Conservation (phyloP, 1,139 yeast species). For the Scheffersomyces segobiensis region DNA sequence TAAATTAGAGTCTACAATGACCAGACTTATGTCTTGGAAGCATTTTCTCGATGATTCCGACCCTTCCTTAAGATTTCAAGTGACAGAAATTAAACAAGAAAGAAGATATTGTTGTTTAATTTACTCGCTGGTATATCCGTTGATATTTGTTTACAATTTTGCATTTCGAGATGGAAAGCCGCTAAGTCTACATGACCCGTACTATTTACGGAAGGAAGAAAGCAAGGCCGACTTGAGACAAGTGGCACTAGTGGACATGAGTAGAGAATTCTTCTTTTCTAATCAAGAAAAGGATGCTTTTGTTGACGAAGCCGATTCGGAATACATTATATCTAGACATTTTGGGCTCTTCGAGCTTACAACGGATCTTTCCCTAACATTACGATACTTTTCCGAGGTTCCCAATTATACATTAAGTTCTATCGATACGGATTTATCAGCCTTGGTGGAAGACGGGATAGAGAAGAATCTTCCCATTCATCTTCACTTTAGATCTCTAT, state of each 20-base stretch:
- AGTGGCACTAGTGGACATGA: constrained; percentile 2
- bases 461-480: not conserved
- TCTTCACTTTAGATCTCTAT: not conserved
- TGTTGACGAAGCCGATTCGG: not conserved
- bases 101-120: constrained; percentile 33
- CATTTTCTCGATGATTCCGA: constrained; percentile 61
- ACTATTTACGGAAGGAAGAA: constrained; percentile 15
- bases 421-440: constrained; percentile 1
- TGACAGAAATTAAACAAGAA: constrained; percentile 19
- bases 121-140: constrained; percentile 42
- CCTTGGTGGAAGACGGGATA: not conserved
- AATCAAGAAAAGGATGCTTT: constrained; percentile 6
- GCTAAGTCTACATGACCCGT: constrained; percentile 42
- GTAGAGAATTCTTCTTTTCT: constrained; percentile 3
- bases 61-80: constrained; percentile 49
- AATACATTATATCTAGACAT: not conserved
- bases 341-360: not conserved
- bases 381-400: not conserved
- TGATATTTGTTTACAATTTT: constrained; percentile 46
- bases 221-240: constrained; percentile 15
- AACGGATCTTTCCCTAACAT: not conserved
- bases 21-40: constrained; percentile 64
- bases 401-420: constrained; percentile 8
- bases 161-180: constrained; percentile 40
- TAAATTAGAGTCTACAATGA: constrained; percentile 23